A percentile compares a stretch with the other conserved stretches of the same genome.
Evolutionary conservation across 2,329 filamentous ascomycete genomes (phyloP).

Genomic region (Colletotrichum lindemuthianum): DNA sequence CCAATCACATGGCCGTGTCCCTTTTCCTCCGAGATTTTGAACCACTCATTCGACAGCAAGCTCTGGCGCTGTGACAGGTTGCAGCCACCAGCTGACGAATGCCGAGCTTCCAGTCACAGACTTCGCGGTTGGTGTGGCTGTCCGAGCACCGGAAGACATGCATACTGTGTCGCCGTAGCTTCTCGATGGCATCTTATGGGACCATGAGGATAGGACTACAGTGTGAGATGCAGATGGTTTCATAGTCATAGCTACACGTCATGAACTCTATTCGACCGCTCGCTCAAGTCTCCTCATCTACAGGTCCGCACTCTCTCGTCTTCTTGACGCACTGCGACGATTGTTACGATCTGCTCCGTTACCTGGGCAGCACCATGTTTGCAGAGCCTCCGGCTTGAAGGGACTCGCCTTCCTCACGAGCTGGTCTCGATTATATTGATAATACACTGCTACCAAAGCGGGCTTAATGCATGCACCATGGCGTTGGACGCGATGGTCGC

Average conservation of each 20-base stretch:
- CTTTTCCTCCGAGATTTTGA: too few relatives aligned
- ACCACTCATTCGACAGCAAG: too few relatives aligned
- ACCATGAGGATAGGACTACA: neutral
- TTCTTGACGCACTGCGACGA: neutral
- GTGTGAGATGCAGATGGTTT: neutral
- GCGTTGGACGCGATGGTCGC: neutral
- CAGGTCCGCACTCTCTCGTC: too few relatives aligned
- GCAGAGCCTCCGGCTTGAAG: neutral
- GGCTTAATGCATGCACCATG: neutral
- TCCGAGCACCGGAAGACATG: constrained; percentile 5
- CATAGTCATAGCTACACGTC: constrained; percentile 11
- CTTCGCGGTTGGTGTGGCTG: constrained; percentile 4
- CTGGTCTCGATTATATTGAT: too few relatives aligned
- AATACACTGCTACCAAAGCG: neutral
- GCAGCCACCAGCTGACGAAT: neutral
- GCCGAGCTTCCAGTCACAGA: neutral
- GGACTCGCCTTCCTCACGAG: neutral
- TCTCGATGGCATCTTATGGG: too few relatives aligned
- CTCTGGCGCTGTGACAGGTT: neutral
- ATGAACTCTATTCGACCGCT: constrained; percentile 14
- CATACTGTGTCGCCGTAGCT: neutral
- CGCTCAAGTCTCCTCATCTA: neutral
- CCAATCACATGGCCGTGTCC: too few relatives aligned
- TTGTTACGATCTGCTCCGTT: too few relatives aligned
- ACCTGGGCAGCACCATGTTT: neutral